Conservation (phyloP, 2,329 filamentous ascomycete genomes). For the Colletotrichum chlorophyti region DNA sequence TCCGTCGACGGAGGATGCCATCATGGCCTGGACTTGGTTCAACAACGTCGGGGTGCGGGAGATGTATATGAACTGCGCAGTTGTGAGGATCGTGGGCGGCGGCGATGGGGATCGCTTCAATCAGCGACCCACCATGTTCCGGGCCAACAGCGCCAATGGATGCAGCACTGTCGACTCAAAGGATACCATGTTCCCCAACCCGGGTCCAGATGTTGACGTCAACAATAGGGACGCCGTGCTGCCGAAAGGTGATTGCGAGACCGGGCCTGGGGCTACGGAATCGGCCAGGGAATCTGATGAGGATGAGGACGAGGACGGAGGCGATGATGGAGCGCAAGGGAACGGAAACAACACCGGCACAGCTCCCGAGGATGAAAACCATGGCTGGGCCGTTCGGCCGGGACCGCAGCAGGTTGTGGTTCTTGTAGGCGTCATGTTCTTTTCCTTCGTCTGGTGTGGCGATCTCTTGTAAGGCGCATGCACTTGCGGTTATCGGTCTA, state of each 20-base stretch:
- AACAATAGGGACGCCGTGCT: conserved; percentile 27
- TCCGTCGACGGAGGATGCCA: conserved; percentile 51
- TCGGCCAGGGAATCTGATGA: background rate
- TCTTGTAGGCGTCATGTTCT: background rate
- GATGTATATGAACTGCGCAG: conserved; percentile 75
- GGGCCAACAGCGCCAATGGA: conserved; percentile 66
- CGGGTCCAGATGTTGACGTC: conserved; percentile 56
- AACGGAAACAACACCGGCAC: too few relatives aligned
- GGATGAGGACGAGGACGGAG: background rate
- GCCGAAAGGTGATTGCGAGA: conserved; percentile 1
- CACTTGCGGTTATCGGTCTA: too few relatives aligned
- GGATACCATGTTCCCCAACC: conserved; percentile 49
- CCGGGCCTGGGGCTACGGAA: background rate
- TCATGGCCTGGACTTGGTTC: conserved; percentile 71
- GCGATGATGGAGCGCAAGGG: too few relatives aligned
- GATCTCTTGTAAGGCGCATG: background rate
- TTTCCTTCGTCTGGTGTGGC: background rate
- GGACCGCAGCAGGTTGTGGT: background rate
- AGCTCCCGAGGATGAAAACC: too few relatives aligned
- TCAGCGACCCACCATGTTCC: conserved; percentile 69
- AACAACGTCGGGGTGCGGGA: conserved; percentile 69
- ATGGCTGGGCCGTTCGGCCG: too few relatives aligned
- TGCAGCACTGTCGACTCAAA: conserved; percentile 58
- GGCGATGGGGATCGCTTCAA: background rate
- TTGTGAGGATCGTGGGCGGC: conserved; percentile 54